Evolutionary conservation across 2,329 filamentous ascomycete species (phyloP).

Genomic region (Trichoderma sp.): DNA sequence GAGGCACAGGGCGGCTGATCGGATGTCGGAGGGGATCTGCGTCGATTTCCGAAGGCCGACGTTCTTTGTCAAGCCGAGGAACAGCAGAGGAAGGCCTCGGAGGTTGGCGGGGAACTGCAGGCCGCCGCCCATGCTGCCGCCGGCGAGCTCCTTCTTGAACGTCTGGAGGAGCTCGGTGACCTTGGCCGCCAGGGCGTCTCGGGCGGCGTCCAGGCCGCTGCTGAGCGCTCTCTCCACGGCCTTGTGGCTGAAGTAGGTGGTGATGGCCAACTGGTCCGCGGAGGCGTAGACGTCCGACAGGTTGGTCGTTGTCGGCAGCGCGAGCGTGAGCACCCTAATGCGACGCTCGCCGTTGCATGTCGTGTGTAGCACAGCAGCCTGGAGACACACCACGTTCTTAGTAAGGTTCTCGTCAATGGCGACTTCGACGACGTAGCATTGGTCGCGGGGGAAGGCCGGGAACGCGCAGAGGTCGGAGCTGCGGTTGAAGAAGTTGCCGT

Average conservation of each 20-base stretch:
- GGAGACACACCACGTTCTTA: conserved; percentile 89
- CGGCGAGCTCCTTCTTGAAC: conserved; percentile 94
- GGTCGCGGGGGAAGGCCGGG: conserved; percentile 94
- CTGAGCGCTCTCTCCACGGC: conserved; percentile 88
- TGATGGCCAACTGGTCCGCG: conserved; percentile 90
- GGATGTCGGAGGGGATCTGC: conserved; percentile 90
- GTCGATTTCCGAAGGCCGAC: conserved; percentile 90
- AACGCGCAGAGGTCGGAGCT: conserved; percentile 97
- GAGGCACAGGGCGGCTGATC: conserved; percentile 87
- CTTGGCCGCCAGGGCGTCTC: conserved; percentile 89
- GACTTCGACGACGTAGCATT: conserved; percentile 97
- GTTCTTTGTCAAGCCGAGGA: conserved; percentile 94
- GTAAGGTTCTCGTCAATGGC: conserved; percentile 94
- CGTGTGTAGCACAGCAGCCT: conserved; percentile 93
- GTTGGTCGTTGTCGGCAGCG: conserved; percentile 88
- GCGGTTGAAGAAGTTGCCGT: conserved; percentile 99
- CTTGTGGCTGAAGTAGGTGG: conserved; percentile 95
- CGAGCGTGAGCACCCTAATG: conserved; percentile 91
- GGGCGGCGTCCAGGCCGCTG: conserved; percentile 83
- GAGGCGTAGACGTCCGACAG: conserved; percentile 91
- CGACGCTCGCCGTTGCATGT: conserved; percentile 96
- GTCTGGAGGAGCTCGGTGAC: conserved; percentile 89
- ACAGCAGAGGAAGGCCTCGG: conserved; percentile 82
- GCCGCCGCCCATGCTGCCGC: conserved; percentile 92
- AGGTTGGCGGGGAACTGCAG: conserved; percentile 94